Conservation (phyloP, 108 stramenopile genomes). For the Epithemia pelagica region DNA sequence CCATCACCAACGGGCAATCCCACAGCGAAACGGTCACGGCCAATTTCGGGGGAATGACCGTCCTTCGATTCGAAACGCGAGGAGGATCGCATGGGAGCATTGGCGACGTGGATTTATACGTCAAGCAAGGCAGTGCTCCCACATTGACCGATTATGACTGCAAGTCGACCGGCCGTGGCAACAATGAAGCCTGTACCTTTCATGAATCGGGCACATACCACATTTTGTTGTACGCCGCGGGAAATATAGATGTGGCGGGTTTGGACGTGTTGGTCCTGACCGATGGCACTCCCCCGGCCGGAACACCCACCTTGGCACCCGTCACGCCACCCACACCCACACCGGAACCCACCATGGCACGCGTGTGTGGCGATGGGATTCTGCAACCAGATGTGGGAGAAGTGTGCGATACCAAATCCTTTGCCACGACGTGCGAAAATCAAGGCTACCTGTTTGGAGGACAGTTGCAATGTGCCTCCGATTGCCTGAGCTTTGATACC, state of each 20-base stretch:
- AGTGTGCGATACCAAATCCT: neutral
- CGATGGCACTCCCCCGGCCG: no score
- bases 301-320: neutral
- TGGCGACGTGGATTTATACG: neutral
- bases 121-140: neutral
- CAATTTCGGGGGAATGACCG: no score
- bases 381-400: neutral
- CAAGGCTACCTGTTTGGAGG: neutral
- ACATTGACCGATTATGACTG: neutral
- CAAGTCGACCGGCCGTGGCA: neutral
- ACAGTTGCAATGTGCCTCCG: neutral
- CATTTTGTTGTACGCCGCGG: neutral
- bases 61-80: no score
- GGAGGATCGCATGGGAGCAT: no score
- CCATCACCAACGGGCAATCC: no score
- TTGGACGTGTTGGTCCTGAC: no score
- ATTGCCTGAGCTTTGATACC: neutral
- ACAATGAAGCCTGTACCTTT: neutral
- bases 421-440: neutral
- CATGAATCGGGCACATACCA: neutral
- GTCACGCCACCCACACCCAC: neutral
- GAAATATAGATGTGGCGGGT: no score
- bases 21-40: no score
- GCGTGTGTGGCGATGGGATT: neutral
- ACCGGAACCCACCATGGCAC: neutral